These are phyloP conservation scores for Amylocystis lapponica DNA, from an alignment of 768 basidiomycete genomes.

Conservation along the genomic window DNA sequence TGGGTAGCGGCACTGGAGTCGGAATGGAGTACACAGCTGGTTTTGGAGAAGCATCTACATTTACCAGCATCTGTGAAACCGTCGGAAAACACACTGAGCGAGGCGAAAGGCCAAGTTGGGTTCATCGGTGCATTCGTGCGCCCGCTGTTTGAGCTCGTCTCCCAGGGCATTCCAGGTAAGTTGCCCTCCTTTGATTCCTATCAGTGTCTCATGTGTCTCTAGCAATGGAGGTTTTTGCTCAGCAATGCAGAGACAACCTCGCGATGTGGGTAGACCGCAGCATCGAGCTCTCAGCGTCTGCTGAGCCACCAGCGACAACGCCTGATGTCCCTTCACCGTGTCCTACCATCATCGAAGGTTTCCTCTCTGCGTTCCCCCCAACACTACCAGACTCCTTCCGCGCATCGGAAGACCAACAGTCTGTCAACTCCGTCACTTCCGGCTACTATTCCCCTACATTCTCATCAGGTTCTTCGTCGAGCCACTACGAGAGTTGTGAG, in stretches of 20 bases:
- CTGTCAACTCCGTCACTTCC: conserved; percentile 10
- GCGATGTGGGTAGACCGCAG: conserved; percentile 57
- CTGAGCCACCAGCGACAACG: neutral
- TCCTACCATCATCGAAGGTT: conserved; percentile 30
- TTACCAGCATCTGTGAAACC: conserved; percentile 54
- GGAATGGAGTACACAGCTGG: conserved; percentile 89
- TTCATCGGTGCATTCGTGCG: conserved; percentile 81
- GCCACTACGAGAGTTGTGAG: conserved; percentile 21
- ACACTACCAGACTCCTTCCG: conserved; percentile 42
- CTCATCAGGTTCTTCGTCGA: conserved; percentile 16
- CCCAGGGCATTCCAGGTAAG: conserved; percentile 69
- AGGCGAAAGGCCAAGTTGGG: conserved; percentile 81
- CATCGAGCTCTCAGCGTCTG: conserved; percentile 30
- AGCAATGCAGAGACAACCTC: conserved; percentile 66
- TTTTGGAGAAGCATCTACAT: conserved; percentile 74
- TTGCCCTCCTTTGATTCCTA: conserved; percentile 7
- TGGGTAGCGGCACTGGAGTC: conserved; percentile 87
- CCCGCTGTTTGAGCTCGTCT: conserved; percentile 76
- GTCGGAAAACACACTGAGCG: conserved; percentile 47
- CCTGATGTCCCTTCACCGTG: conserved; percentile 4
- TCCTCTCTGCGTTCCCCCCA: conserved; percentile 50
- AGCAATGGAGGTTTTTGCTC: conserved; percentile 57
- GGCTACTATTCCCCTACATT: conserved; percentile 11
- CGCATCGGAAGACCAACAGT: conserved; percentile 16
- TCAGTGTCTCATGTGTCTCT: neutral